Percentiles rank a stretch among this genome's conserved stretches.
phyloP scores from a whole-genome alignment of 495 filamentous ascomycete species.

The Hypoxylon cercidicola region DNA sequence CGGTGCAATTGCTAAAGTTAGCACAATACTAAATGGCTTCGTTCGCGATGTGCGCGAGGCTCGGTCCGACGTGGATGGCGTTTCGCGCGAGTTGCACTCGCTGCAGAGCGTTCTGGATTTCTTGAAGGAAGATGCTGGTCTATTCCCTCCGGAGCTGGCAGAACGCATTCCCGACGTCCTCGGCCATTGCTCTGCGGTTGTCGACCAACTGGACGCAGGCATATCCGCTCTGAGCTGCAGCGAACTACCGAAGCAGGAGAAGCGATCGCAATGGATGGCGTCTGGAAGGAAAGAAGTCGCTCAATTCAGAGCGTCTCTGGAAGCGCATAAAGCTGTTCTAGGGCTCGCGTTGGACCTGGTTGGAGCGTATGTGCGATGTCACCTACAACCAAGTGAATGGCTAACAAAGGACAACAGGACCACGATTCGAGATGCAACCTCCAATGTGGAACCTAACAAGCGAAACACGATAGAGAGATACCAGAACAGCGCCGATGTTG shows the following conservation, averaged over 20 bases:
- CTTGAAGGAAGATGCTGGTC: constrained; percentile 55
- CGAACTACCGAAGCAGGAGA: constrained; percentile 51
- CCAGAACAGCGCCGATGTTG: constrained; percentile 37
- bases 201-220: constrained; percentile 49
- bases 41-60: constrained; percentile 60
- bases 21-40: constrained; percentile 46
- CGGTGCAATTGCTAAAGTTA: constrained; percentile 48
- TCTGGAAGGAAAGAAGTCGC: constrained; percentile 49
- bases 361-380: constrained; percentile 46
- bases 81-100: constrained; percentile 61
- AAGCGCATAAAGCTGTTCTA: constrained; percentile 52
- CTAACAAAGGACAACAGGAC: constrained; percentile 35
- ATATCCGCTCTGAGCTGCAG: constrained; percentile 44
- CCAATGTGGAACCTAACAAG: constrained; percentile 25
- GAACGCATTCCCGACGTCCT: constrained; percentile 51
- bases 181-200: constrained; percentile 46
- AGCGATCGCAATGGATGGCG: constrained; percentile 53
- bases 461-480: constrained; percentile 39
- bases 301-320: constrained; percentile 48
- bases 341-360: constrained; percentile 56
- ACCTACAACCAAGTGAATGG: constrained; percentile 8
- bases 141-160: constrained; percentile 51
- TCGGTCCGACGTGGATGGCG: constrained; percentile 55
- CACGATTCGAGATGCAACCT: constrained; percentile 43
- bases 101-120: constrained; percentile 56